Evolutionary conservation across 768 basidiomycete genomes (phyloP), one percentile per base, ranked within the genome.

Genomic region (Cytidiella melzeri): DNA sequence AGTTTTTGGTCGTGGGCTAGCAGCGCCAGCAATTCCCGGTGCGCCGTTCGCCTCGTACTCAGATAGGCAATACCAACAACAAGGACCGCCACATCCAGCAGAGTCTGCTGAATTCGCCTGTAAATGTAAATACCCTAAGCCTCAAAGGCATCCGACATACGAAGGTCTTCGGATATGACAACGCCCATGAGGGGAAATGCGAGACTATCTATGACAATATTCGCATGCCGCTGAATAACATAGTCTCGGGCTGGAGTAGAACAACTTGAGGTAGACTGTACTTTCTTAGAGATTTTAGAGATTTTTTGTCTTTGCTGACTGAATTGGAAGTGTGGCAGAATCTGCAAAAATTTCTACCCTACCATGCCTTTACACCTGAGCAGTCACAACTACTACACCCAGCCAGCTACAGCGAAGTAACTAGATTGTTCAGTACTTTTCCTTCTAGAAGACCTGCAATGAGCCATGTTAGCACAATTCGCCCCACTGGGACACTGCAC

Each of bases 121-220:
- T 88, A 9, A 80, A n/a, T n/a, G n/a, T n/a, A n/a, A n/a, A 91
- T 62, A 62, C 87, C 0, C 83, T 86, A 43, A 95, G 96, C 20
- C 87, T 98, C 53, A 92, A 81, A 54, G 65, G 97, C 47, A 75
- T 97, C 53, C 81, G 96, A 15, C 87, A 91, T 10, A 92, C 98
- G 90, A 75, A 79, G 39, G 92, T 97, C 36, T 87, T 96, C 57
- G 92, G 93, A 5, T 95, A 92, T 58, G 92, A 94, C 59, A 92
- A 94, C 63, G 93, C 94, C 4, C 92, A 92, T 0, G 93, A 96
- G 64, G 96, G 96, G 0, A 96, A 99, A 62, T 96, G 85, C 60
- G 96, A 99, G 69, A 78, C 98, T 47, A 79, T 88, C 52, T 99
- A 98, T 57, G 86, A 93, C 20, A 90, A 96, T 62, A 96, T 98